Percentiles rank a stretch among this genome's conserved stretches.
Evolutionary conservation across 495 filamentous ascomycete genomes (phyloP).

Genomic region (Cryomyces minteri): DNA sequence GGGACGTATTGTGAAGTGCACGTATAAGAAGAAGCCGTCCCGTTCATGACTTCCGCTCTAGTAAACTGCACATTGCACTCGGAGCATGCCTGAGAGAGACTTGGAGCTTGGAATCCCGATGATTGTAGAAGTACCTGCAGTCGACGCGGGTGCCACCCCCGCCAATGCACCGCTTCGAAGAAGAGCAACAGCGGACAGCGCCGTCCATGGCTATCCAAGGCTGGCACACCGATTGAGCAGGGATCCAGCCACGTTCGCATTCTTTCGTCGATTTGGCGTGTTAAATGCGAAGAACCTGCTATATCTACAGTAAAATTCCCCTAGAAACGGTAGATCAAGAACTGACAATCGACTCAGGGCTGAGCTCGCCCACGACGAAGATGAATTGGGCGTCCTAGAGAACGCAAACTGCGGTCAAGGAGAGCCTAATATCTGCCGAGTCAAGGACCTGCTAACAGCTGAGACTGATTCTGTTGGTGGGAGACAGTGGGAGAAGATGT

Average conservation of each 20-base stretch:
- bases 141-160: too few relatives aligned
- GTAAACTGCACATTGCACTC: too few relatives aligned
- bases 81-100: too few relatives aligned
- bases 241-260: constrained; percentile 1
- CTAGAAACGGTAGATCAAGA: too few relatives aligned
- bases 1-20: too few relatives aligned
- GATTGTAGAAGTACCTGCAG: too few relatives aligned
- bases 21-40: too few relatives aligned
- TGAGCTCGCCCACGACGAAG: constrained; percentile 15
- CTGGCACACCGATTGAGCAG: constrained; percentile 1
- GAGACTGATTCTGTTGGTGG: neutral
- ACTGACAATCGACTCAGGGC: constrained; percentile 1
- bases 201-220: constrained; percentile 2
- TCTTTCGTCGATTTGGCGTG: constrained; percentile 17
- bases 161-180: neutral
- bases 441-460: constrained; percentile 3
- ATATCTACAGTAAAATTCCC: constrained; percentile 11
- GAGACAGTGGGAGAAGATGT: constrained; percentile 13
- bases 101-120: too few relatives aligned
- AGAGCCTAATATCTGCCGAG: neutral
- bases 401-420: constrained; percentile 1
- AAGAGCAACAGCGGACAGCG: neutral
- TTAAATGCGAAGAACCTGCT: constrained; percentile 19
- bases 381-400: constrained; percentile 10
- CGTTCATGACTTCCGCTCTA: too few relatives aligned